These are phyloP conservation scores for Tricholoma terreum DNA, from an alignment of 768 basidiomycete genomes.

Conservation along the genomic window DNA sequence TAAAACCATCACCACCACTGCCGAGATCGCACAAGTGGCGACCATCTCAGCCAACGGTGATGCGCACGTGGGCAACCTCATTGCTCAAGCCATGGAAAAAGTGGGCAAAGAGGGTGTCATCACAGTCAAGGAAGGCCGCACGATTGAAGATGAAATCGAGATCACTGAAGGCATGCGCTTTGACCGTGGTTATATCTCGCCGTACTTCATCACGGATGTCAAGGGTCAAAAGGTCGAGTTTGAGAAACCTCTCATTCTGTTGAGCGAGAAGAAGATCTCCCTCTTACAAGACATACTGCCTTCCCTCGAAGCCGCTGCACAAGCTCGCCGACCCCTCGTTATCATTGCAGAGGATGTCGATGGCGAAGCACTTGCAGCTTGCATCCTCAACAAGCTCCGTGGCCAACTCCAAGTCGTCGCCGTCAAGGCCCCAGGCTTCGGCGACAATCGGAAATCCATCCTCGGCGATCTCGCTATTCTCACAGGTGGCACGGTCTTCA, in stretches of 20 bases:
- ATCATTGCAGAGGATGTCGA: conserved; percentile 99
- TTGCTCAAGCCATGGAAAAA: conserved; percentile 99
- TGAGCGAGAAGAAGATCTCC: conserved; percentile 98
- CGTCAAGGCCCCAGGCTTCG: conserved; percentile 97
- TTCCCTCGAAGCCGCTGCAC: conserved; percentile 76
- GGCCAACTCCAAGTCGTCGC: conserved; percentile 93
- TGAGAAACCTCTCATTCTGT: conserved; percentile 91
- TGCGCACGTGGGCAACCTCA: conserved; percentile 86
- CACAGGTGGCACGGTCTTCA: conserved; percentile 97
- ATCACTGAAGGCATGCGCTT: conserved; percentile 99
- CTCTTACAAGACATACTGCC: conserved; percentile 93
- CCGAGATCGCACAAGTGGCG: conserved; percentile 98
- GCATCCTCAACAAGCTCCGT: conserved; percentile 98
- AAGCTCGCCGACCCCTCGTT: conserved; percentile 83
- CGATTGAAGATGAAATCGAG: conserved; percentile 98
- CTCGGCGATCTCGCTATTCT: conserved; percentile 96
- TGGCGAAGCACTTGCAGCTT: conserved; percentile 95
- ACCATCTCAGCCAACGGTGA: conserved; percentile 87
- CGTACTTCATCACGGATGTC: conserved; percentile 98
- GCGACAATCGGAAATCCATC: conserved; percentile 98
- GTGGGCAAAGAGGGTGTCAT: conserved; percentile 99
- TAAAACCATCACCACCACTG: conserved; percentile 92
- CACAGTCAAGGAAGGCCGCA: conserved; percentile 98
- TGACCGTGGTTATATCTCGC: conserved; percentile 97
- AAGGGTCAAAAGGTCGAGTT: conserved; percentile 95